A percentile compares a stretch with the other conserved stretches of the same genome.
phyloP scores from a whole-genome alignment of 495 filamentous ascomycete genomes.

The Podospora fimiseda region DNA sequence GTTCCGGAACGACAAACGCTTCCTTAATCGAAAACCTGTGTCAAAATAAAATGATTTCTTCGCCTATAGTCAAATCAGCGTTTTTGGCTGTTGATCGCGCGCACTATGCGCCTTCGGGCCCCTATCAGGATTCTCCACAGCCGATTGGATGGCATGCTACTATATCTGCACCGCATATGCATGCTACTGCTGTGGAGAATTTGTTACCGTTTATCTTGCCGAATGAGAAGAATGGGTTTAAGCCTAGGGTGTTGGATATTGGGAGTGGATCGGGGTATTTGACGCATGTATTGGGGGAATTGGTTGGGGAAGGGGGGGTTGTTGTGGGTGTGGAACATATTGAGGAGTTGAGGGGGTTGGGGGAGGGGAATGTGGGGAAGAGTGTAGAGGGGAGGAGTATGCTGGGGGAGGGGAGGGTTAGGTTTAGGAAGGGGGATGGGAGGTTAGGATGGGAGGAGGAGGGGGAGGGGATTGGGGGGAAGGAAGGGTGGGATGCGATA shows the following conservation, averaged over 20 bases:
- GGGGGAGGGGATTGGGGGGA: constrained; percentile 10
- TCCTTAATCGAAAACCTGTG: constrained; percentile 76
- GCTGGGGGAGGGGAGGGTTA: constrained; percentile 54
- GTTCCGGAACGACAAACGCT: constrained; percentile 68
- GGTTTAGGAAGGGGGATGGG: constrained; percentile 78
- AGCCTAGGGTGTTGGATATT: constrained; percentile 67
- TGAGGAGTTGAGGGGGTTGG: constrained; percentile 63
- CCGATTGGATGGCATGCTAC: constrained; percentile 81
- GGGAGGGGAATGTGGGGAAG: constrained; percentile 67
- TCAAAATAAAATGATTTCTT: constrained; percentile 63
- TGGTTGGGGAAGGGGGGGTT: constrained; percentile 54
- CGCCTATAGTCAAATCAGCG: constrained; percentile 63
- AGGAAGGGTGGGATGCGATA: constrained; percentile 70
- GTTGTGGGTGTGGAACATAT: constrained; percentile 93
- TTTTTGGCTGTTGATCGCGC: constrained; percentile 72
- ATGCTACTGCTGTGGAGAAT: constrained; percentile 69
- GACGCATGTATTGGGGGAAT: constrained; percentile 79
- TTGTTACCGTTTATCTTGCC: constrained; percentile 55
- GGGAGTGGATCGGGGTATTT: constrained; percentile 89
- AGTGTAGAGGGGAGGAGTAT: constrained; percentile 56
- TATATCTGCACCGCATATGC: constrained; percentile 97
- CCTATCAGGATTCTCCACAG: constrained; percentile 90
- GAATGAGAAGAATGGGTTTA: constrained; percentile 30
- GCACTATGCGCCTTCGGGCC: constrained; percentile 60
- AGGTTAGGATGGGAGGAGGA: constrained; percentile 59